Percentiles rank a stretch among this genome's conserved stretches.
Conservation (phyloP, 805 yeast species). For the Kuraishia hungarica region DNA sequence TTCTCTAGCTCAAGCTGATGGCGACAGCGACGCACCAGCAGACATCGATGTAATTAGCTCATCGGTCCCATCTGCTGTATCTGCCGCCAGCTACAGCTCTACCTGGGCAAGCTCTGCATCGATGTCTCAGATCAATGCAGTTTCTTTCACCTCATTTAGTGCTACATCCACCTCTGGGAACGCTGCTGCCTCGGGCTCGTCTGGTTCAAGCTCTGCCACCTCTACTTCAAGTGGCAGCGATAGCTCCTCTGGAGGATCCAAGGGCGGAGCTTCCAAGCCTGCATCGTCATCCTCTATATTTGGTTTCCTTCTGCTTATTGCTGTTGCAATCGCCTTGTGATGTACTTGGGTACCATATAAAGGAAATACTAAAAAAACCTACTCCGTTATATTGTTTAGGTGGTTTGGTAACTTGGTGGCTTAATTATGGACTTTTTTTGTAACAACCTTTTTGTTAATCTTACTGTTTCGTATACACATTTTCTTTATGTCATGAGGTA, state of each 20-base stretch:
- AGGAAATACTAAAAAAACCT: too few relatives aligned
- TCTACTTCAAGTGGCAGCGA: background rate
- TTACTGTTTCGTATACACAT: too few relatives aligned
- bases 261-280: background rate
- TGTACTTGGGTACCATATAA: background rate
- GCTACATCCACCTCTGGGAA: background rate
- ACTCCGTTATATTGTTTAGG: too few relatives aligned
- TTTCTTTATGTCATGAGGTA: too few relatives aligned
- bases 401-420: too few relatives aligned
- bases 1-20: constrained; percentile 38
- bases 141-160: background rate
- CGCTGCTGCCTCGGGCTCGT: background rate
- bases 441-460: too few relatives aligned
- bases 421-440: too few relatives aligned
- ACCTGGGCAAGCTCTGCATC: constrained; percentile 24
- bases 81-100: constrained; percentile 36
- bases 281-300: background rate
- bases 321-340: background rate
- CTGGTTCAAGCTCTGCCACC: background rate
- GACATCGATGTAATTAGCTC: constrained; percentile 36
- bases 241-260: background rate
- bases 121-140: background rate
- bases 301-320: background rate
- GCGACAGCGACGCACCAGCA: constrained; percentile 17
- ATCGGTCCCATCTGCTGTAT: constrained; percentile 41